These are phyloP conservation scores for Saturnispora serradocipensis DNA, from an alignment of 805 yeast genomes.

Conservation along the genomic window DNA sequence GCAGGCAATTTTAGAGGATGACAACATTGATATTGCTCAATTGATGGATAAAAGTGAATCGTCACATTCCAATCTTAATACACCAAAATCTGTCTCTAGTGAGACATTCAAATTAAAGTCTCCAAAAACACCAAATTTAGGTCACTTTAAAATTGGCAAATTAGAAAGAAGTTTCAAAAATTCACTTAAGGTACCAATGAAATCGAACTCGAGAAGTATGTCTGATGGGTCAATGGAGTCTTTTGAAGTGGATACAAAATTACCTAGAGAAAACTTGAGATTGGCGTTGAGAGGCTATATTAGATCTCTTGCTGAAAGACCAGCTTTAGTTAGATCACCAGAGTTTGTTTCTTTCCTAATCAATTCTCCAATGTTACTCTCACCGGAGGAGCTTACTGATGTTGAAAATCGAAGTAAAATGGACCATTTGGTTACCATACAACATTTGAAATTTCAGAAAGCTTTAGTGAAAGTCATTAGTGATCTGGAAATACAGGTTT, in stretches of 20 bases:
- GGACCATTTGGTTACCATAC: constrained; percentile 47
- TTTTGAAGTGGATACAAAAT: not conserved
- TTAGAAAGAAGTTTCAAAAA: constrained; percentile 18
- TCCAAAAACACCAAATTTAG: constrained; percentile 3
- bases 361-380: constrained; percentile 31
- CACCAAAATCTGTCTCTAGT: not conserved
- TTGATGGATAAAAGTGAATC: not conserved
- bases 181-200: constrained; percentile 11
- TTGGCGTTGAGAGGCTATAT: constrained; percentile 62
- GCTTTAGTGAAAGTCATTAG: constrained; percentile 31
- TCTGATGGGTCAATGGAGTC: not conserved
- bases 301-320: constrained; percentile 17
- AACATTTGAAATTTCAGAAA: constrained; percentile 65
- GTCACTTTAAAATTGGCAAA: constrained; percentile 12
- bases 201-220: not conserved
- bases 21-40: not conserved
- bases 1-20: not conserved
- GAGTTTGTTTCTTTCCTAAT: constrained; percentile 47
- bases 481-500: constrained; percentile 32
- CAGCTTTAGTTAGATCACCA: constrained; percentile 43
- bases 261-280: constrained; percentile 60
- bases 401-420: constrained; percentile 46
- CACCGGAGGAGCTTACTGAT: constrained; percentile 43
- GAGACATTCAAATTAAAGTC: constrained; percentile 2
- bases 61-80: not conserved